phyloP scores from a whole-genome alignment of 2,329 filamentous ascomycete genomes.

The Zymoseptoria brevis region DNA sequence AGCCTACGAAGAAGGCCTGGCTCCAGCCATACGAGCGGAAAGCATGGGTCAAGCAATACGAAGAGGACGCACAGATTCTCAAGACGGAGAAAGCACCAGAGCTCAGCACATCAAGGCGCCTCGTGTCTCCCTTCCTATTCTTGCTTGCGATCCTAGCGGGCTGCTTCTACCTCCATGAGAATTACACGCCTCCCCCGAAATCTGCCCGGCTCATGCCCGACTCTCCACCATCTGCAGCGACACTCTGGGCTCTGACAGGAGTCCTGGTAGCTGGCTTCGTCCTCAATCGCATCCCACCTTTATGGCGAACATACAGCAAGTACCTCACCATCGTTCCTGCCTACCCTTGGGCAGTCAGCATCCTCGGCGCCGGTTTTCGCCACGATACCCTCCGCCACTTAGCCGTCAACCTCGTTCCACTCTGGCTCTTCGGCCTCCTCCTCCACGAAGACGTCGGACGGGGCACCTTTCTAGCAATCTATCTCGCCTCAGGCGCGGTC shows the following conservation, averaged over 20 bases:
- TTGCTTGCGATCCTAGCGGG: conserved; percentile 32
- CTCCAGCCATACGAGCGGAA: conserved; percentile 25
- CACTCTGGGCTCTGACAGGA: conserved; percentile 54
- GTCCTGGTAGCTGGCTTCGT: conserved; percentile 51
- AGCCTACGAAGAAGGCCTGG: conserved; percentile 19
- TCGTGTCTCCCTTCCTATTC: conserved; percentile 39
- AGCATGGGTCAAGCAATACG: conserved; percentile 32
- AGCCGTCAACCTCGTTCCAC: conserved; percentile 53
- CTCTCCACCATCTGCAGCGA: conserved; percentile 55
- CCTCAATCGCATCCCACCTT: conserved; percentile 55
- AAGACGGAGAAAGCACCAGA: conserved; percentile 27
- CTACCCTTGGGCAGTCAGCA: conserved; percentile 53
- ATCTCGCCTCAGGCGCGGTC: conserved; percentile 50
- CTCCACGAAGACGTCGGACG: conserved; percentile 65
- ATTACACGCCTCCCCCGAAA: conserved; percentile 42
- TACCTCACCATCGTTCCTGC: conserved; percentile 60
- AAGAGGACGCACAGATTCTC: conserved; percentile 29
- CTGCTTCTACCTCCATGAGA: conserved; percentile 39
- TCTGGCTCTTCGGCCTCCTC: conserved; percentile 59
- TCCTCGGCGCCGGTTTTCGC: conserved; percentile 60
- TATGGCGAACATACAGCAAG: conserved; percentile 60
- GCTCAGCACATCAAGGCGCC: conserved; percentile 31
- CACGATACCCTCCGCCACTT: conserved; percentile 59
- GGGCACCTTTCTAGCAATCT: conserved; percentile 61
- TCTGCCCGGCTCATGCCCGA: conserved; percentile 52